Evolutionary conservation across 2,329 filamentous ascomycete species (phyloP).

Genomic region (Aspergillus sp.): DNA sequence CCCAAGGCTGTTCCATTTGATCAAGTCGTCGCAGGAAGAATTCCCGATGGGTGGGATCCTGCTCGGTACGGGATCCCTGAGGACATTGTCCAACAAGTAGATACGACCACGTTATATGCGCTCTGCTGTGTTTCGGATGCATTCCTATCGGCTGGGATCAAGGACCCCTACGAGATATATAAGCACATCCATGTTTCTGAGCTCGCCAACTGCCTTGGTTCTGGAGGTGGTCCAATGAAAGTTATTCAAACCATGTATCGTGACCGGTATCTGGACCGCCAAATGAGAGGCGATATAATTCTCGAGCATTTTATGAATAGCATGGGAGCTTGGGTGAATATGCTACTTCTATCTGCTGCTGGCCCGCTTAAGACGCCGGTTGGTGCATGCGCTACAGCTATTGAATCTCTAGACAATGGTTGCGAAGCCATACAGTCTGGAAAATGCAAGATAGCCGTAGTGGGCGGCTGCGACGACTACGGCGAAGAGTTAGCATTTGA

Average conservation of each 20-base stretch:
- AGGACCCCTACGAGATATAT: conserved; percentile 98
- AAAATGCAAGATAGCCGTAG: conserved; percentile 91
- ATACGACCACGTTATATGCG: conserved; percentile 19
- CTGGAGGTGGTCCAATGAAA: conserved; percentile 87
- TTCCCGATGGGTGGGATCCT: conserved; percentile 88
- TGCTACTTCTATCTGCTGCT: conserved; percentile 91
- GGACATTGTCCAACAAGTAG: conserved; percentile 68
- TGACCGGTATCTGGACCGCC: conserved; percentile 79
- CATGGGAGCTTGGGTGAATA: conserved; percentile 99
- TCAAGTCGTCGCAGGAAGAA: conserved; percentile 16
- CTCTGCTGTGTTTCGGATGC: conserved; percentile 53
- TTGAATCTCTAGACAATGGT: conserved; percentile 93
- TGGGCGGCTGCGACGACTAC: conserved; percentile 97
- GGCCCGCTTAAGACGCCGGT: conserved; percentile 97
- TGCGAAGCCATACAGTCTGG: conserved; percentile 96
- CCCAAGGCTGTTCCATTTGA: conserved; percentile 19
- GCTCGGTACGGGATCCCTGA: conserved; percentile 92
- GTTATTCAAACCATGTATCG: conserved; percentile 95
- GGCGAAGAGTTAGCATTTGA: conserved; percentile 97
- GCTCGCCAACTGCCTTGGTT: conserved; percentile 94
- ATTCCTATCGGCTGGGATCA: conserved; percentile 85
- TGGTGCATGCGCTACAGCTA: conserved; percentile 90
- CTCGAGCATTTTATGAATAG: conserved; percentile 99
- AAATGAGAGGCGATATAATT: conserved; percentile 66
- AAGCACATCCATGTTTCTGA: conserved; percentile 97